Evolutionary conservation across 2,329 filamentous ascomycete genomes (phyloP), one percentile per base, ranked within the genome.

Genomic region (Sordariomycetes sp.): DNA sequence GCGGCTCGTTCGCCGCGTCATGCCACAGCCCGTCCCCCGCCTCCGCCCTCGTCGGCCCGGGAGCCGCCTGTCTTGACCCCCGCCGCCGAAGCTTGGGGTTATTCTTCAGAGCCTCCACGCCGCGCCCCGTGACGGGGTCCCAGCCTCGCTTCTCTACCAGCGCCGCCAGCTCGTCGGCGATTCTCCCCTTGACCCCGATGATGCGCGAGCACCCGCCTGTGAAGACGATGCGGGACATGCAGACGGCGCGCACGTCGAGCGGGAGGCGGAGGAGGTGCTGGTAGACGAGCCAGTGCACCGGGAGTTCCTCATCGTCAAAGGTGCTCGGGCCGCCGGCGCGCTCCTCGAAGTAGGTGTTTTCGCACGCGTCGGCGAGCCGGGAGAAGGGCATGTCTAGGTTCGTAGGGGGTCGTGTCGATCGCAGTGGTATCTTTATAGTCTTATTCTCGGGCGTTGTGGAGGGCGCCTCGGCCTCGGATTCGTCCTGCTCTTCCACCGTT

Each of bases 151-250:
- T 73, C 17, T 83, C 74, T 5, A 94, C 77, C 0, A 96, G 72
- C 1, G 73, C 70, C 3, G 79, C 77, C 1, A 97, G 71, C 64
- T 97, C 91, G 58, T 86, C 80, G 35, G 96, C 71, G 42, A 96
- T 78, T 28, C 92, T 82, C 25, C 79, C 76, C 62, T 89, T 90
- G 28, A 99, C 72, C 1, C 94, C 94, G 0, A 91, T 79, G 10
- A 96, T 83, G 28, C 80, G 80, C 6, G 90, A 84, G 53, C 87
- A 87, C 2, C 90, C 90, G 35, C 94, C 94, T 0, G 86, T 86
- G 65, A 99, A 87, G 17, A 96, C 76, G 52, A 97, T 87, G 45
- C 92, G 87, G 1, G 90, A 85, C 84, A 96, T 94, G 69, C 92
- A 96, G 4, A 86, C 72, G 1, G 87, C 85, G 25, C 94, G 84